Evolutionary conservation across 176 grass and related monocot genomes (phyloP), one percentile per base, ranked within the genome.

Genomic region (Poa annua): DNA sequence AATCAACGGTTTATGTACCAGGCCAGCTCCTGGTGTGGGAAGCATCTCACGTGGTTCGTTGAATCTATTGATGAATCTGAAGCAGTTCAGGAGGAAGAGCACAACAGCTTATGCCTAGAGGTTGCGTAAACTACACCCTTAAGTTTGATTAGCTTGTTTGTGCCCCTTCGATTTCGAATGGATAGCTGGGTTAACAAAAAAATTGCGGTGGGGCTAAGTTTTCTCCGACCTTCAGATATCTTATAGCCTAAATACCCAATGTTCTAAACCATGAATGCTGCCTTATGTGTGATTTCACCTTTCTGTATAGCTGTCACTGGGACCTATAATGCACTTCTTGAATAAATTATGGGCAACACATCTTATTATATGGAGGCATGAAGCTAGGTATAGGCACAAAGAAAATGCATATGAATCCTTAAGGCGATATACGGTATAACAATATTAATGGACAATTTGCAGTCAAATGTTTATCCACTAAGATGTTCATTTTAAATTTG

Each of bases 21-120:
- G 96, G 93, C 93, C 50, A 93, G 41, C 62, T 90, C 74, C 47
- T 98, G 96, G 93, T 98, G 93, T 85, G 49, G 35, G 82, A 93
- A 88, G 13, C 89, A 93, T 96, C 84, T 95, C 41, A 35, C 60
- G 39, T 84, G 39, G 70, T 84, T 54, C 51, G 19, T 64, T 14
- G 81, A 69, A 80, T 86, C 85, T 72, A 71, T 76, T 83, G 87
- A 73, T 83, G 89, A 88, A 53, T 87, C 82, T 53, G 76, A 83
- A 79, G 83, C 69, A 4, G 63, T 76, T 47, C 71, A 89, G 53
- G 82, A 95, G 85, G 88, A 88, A 98, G 87, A 98, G 60, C 85
- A 86, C 82, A 88, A 83, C 29, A 87, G 56, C 73, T 76, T 90
- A 82, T 85, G 91, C 70, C 57, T 53, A 86, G 89, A 95, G 96